Evolutionary conservation across 176 grass and related monocot genomes (phyloP), one percentile per base, ranked within the genome.

Genomic region (Aegilops speltoides): DNA sequence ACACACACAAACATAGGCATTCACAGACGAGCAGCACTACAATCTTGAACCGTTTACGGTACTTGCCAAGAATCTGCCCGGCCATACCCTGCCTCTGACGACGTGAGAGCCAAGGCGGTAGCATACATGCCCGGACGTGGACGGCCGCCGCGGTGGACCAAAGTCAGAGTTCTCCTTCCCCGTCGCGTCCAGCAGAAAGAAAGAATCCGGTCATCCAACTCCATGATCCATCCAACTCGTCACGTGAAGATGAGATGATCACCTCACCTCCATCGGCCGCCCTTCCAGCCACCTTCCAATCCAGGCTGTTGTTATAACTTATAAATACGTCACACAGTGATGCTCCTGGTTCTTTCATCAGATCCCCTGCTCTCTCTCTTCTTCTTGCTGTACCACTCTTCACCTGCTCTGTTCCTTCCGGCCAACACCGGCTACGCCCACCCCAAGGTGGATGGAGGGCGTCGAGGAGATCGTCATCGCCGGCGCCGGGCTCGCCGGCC

Each of bases 401-500:
- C 63, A 4, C 48, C 48, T 13, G 1, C 31, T 38, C 57, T 20
- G 10, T 19, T 7, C 63, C 11, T 16, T 5, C 4, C 59, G 29
- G 50, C 43, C 0, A 4, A 50, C 31, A 2, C 63, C 5, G 3
- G 29, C 34, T 2, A 5, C 68, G 8, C 32, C 5, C 2, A 50
- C 23, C 61, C 11, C 13, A 31, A 13, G 28, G 36, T 6, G 8
- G 2, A 90, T 83, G 88, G 92, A 74, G 73, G 43, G 8, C 25
- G 75, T 76, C 9, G 87, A 95, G 70, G 85, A 83, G 52, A 89
- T 98, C 82, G 91, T 98, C 41, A 89, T 98, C 65, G 83, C 90
- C 77, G 95, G 95, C 78, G 91, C 93, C 15, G 95, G 93, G 2
- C 16, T 95, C 14, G 89, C 88, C 8, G 93, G 95, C 8, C 93